Conservation (phyloP, 495 filamentous ascomycete genomes). For the Penicillium waksmanii region DNA sequence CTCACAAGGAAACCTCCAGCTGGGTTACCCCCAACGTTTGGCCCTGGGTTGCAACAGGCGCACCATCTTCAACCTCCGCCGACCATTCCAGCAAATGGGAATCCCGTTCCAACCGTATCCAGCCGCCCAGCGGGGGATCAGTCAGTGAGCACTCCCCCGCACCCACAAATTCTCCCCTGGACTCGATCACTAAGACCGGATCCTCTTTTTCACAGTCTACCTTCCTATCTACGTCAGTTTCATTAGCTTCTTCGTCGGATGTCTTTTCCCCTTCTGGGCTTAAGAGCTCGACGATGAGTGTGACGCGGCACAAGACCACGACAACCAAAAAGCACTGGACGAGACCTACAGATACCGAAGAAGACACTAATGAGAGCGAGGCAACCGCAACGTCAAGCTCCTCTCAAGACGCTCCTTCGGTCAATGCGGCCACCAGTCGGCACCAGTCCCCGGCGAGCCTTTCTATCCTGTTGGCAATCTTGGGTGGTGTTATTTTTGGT, state of each 20-base stretch:
- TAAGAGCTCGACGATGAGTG: slow-evolving; percentile 31
- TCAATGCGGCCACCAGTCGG: slow-evolving; percentile 15
- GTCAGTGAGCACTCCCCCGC: slow-evolving; percentile 51
- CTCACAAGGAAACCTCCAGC: slow-evolving; percentile 57
- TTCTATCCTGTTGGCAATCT: slow-evolving; percentile 25
- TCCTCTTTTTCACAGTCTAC: slow-evolving; percentile 42
- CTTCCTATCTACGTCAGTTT: slow-evolving; percentile 52
- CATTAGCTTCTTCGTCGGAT: slow-evolving; percentile 47
- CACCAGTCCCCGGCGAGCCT: slow-evolving; percentile 14
- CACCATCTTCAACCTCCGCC: slow-evolving; percentile 47
- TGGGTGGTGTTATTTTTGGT: slow-evolving; percentile 7
- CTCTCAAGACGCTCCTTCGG: slow-evolving; percentile 24
- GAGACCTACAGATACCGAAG: slow-evolving; percentile 4
- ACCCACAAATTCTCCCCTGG: slow-evolving; percentile 16
- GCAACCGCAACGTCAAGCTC: slow-evolving; percentile 5
- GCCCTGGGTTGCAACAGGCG: slow-evolving; percentile 60
- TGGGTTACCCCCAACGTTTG: slow-evolving; percentile 58
- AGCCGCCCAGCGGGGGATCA: slow-evolving; percentile 50
- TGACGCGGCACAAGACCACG: slow-evolving; percentile 13
- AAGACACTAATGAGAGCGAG: background rate
- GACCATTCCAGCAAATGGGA: slow-evolving; percentile 71
- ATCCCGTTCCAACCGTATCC: slow-evolving; percentile 64
- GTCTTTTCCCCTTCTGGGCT: slow-evolving; percentile 50
- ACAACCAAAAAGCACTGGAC: slow-evolving; percentile 9
- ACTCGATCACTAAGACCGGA: slow-evolving; percentile 19